Evolutionary conservation across 352 stramenopile species (phyloP).

Genomic region (Pythium diclinum): DNA sequence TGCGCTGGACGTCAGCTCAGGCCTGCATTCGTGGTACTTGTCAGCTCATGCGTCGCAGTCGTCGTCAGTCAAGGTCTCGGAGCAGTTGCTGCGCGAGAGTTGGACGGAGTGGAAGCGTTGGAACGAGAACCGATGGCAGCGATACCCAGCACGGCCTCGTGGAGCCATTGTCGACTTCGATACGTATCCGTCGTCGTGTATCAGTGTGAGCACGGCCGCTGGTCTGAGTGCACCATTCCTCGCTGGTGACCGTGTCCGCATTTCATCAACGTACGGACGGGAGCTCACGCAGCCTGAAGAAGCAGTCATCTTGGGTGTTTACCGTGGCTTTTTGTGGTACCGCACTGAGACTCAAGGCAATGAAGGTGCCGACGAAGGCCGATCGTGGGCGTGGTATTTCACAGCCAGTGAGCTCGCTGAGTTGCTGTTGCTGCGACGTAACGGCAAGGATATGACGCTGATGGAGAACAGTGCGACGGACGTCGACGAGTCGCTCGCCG

Average conservation of each 20-base stretch:
- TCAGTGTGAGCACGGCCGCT: conserved; percentile 83
- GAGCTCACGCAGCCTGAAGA: conserved; percentile 96
- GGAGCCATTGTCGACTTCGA: conserved; percentile 94
- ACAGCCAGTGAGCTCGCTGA: conserved; percentile 89
- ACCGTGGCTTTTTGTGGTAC: conserved; percentile 94
- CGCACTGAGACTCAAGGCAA: conserved; percentile 95
- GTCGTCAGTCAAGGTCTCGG: conserved; percentile 43
- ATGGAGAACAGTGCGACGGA: conserved; percentile 77
- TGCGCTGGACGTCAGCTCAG: conserved; percentile 86
- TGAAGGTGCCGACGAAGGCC: conserved; percentile 92
- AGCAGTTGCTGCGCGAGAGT: conserved; percentile 59
- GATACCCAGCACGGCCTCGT: conserved; percentile 72
- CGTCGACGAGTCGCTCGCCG: conserved; percentile 37
- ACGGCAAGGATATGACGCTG: conserved; percentile 86
- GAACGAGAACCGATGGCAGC: conserved; percentile 77
- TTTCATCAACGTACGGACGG: conserved; percentile 92
- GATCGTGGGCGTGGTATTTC: conserved; percentile 95
- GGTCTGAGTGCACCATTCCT: conserved; percentile 89
- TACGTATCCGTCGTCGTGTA: conserved; percentile 87
- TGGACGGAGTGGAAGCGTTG: conserved; percentile 86
- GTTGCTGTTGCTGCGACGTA: conserved; percentile 71
- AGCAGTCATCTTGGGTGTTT: conserved; percentile 93
- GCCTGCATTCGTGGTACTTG: conserved; percentile 82
- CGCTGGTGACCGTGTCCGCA: conserved; percentile 91
- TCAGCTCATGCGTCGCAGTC: conserved; percentile 36